Evolutionary conservation across 2,329 filamentous ascomycete species (phyloP).

Genomic region (Penicillium fuscoglaucum): DNA sequence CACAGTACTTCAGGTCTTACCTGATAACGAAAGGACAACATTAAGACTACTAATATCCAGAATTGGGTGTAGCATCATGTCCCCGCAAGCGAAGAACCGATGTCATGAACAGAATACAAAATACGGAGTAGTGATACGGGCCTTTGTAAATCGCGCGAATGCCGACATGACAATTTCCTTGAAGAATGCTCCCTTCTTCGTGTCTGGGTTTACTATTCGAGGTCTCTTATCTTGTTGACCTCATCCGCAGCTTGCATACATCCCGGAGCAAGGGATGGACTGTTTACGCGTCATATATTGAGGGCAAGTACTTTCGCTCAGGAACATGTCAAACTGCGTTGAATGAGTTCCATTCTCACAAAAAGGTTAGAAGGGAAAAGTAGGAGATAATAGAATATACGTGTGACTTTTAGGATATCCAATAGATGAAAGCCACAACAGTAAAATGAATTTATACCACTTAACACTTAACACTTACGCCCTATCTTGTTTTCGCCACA

Average conservation of each 20-base stretch:
- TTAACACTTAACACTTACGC: no score
- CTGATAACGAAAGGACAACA: constrained; percentile 35
- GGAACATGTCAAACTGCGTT: not conserved
- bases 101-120: not conserved
- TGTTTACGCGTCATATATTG: not conserved
- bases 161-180: not conserved
- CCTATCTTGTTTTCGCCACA: no score
- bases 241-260: not conserved
- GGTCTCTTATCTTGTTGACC: not conserved
- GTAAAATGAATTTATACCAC: not conserved
- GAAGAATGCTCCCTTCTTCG: not conserved
- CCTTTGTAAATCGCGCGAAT: not conserved
- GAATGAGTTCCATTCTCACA: not conserved
- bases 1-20: constrained; percentile 19
- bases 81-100: not conserved
- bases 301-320: not conserved
- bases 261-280: not conserved
- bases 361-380: not conserved
- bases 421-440: not conserved
- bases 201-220: not conserved
- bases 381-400: not conserved
- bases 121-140: not conserved
- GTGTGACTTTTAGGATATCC: not conserved
- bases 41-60: constrained; percentile 40
- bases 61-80: constrained; percentile 37